phyloP scores from a whole-genome alignment of 129 eudicot genomes.

The Escallonia herrerae region DNA sequence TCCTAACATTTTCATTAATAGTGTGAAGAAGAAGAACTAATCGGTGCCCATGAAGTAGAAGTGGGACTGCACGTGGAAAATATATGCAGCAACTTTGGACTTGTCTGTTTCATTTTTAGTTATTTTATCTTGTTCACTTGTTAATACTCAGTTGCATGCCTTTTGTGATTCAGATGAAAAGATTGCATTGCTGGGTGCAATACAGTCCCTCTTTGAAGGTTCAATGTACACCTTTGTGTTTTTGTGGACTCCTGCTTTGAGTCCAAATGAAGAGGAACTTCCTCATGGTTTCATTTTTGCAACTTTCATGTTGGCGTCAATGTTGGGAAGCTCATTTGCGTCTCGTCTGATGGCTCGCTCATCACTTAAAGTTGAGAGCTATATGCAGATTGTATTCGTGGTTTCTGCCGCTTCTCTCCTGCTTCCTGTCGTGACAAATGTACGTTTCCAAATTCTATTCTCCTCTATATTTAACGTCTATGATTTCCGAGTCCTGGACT shows the following conservation, averaged over 20 bases:
- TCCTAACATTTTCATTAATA: not conserved
- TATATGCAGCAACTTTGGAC: not conserved
- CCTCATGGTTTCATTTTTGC: slow-evolving; percentile 66
- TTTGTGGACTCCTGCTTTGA: slow-evolving; percentile 71
- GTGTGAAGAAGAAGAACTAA: no score
- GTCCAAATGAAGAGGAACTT: slow-evolving; percentile 66
- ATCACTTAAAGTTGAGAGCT: slow-evolving; percentile 49
- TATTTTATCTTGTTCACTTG: not conserved
- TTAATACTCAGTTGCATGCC: not conserved
- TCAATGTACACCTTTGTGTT: slow-evolving; percentile 76
- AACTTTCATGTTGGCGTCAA: slow-evolving; percentile 64
- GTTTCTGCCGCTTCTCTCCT: slow-evolving; percentile 53
- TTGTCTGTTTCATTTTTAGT: no score
- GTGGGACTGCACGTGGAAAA: not conserved
- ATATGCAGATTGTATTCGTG: slow-evolving; percentile 63
- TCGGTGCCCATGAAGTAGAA: no score
- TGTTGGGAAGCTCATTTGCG: slow-evolving; percentile 69
- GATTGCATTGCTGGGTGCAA: slow-evolving; percentile 68
- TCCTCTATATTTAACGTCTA: no score
- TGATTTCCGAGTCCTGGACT: not conserved
- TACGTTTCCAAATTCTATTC: slow-evolving; percentile 13
- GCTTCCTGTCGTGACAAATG: slow-evolving; percentile 61
- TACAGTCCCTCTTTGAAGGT: slow-evolving; percentile 64
- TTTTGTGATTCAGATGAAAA: slow-evolving; percentile 46
- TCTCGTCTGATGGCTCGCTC: slow-evolving; percentile 54